Percentiles rank a stretch among this genome's conserved stretches.
Conservation (phyloP, 73 alveolate genomes). For the Breviolum minutum region DNA sequence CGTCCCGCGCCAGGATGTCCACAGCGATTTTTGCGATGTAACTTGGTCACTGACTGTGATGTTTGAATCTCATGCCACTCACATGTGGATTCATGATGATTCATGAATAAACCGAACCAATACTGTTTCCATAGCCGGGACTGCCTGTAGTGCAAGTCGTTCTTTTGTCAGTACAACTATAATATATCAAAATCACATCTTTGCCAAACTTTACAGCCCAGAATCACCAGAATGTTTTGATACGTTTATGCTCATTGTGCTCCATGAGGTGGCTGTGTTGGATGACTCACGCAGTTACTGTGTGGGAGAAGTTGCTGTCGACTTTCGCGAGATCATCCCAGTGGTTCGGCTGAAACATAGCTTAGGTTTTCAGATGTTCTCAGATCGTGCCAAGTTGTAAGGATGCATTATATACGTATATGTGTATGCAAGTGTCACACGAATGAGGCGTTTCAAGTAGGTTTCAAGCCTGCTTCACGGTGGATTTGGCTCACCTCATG, state of each 20-base stretch:
- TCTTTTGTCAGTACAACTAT: too few species aligned
- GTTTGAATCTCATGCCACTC: background rate
- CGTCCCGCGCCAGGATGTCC: conserved; percentile 32
- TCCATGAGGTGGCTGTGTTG: conserved; percentile 66
- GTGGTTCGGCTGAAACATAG: background rate
- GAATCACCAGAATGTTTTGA: too few species aligned
- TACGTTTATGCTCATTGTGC: too few species aligned
- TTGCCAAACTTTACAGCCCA: too few species aligned
- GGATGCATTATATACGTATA: too few species aligned
- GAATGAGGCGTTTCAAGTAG: too few species aligned
- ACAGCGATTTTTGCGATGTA: conserved; percentile 59
- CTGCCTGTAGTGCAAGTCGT: too few species aligned
- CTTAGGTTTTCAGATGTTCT: too few species aligned
- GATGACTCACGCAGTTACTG: conserved; percentile 78
- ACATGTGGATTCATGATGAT: background rate
- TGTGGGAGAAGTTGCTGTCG: conserved; percentile 65
- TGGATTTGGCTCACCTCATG: background rate
- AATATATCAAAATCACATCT: too few species aligned
- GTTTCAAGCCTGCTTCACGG: background rate
- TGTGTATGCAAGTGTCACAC: too few species aligned
- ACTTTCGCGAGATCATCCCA: conserved; percentile 89
- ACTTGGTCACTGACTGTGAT: background rate
- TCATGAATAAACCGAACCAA: background rate
- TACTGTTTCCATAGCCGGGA: background rate
- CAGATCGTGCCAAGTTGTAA: too few species aligned